Percentiles rank a stretch among this genome's conserved stretches.
These are phyloP conservation scores for Cyclostephanos tholiformis DNA, from an alignment of 108 stramenopile genomes.

Conservation along the genomic window DNA sequence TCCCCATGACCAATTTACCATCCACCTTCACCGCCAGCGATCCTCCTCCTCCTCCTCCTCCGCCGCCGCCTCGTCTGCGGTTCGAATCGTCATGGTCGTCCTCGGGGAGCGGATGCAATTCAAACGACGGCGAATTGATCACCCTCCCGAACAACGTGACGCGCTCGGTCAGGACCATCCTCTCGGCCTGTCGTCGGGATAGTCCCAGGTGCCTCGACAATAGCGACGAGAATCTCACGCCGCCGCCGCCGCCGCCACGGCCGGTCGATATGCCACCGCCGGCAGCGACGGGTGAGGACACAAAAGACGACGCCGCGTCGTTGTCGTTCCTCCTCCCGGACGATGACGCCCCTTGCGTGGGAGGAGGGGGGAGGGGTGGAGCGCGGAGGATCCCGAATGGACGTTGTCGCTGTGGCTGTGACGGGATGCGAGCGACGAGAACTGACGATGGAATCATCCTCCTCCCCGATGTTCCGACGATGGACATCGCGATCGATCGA, in stretches of 20 bases:
- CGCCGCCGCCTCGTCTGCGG: conserved; percentile 19
- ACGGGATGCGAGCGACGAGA: not conserved
- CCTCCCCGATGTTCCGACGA: not conserved
- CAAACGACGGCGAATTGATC: conserved; percentile 42
- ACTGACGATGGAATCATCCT: not conserved
- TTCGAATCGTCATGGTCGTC: conserved; percentile 15
- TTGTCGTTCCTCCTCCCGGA: not conserved
- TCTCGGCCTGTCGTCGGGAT: conserved; percentile 65
- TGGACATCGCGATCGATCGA: not conserved
- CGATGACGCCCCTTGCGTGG: not conserved
- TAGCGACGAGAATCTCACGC: conserved; percentile 33
- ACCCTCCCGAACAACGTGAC: conserved; percentile 68
- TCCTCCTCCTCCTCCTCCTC: not conserved
- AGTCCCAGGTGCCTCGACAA: conserved; percentile 44
- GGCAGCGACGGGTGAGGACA: not conserved
- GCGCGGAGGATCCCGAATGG: not conserved
- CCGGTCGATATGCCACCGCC: too few species aligned
- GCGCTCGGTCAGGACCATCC: conserved; percentile 58
- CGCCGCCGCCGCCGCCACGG: not conserved
- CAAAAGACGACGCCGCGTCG: not conserved
- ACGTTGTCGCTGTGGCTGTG: not conserved
- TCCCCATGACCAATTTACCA: conserved; percentile 48
- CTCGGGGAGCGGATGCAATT: conserved; percentile 16
- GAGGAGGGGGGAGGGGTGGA: not conserved
- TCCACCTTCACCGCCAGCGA: conserved; percentile 53